phyloP scores from a whole-genome alignment of 768 basidiomycete genomes.

The Agrocybe praecox region DNA sequence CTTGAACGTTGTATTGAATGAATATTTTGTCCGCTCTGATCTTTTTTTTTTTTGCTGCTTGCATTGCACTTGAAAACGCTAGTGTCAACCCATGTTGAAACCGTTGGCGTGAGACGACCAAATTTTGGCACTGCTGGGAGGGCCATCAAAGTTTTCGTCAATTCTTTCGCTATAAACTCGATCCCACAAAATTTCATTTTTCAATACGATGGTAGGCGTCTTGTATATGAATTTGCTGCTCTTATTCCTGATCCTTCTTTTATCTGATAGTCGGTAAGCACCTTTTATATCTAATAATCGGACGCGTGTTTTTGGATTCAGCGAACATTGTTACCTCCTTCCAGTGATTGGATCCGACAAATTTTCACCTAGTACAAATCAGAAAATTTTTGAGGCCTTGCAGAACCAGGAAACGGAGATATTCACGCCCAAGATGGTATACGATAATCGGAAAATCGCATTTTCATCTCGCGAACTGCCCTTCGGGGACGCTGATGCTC shows the following conservation, averaged over 20 bases:
- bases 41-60: constrained; percentile 17
- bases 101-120: constrained; percentile 36
- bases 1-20: not conserved
- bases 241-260: not conserved
- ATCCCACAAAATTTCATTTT: constrained; percentile 62
- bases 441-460: constrained; percentile 78
- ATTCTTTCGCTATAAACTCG: constrained; percentile 58
- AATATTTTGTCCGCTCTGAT: not conserved
- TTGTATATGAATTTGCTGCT: not conserved
- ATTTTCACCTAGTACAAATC: constrained; percentile 64
- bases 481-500: constrained; percentile 49
- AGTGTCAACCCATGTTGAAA: constrained; percentile 22
- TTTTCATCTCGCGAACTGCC: constrained; percentile 62
- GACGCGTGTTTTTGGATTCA: not conserved
- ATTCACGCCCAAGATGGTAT: constrained; percentile 73
- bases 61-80: constrained; percentile 40
- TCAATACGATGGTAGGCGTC: constrained; percentile 75
- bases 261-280: constrained; percentile 42
- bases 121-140: constrained; percentile 33
- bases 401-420: constrained; percentile 62
- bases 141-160: constrained; percentile 34
- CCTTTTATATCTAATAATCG: not conserved
- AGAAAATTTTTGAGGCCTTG: constrained; percentile 65
- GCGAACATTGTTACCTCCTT: not conserved
- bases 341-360: constrained; percentile 68